These are phyloP conservation scores for Helotiales sp. DNA, from an alignment of 2,329 filamentous ascomycete species.

Conservation along the genomic window DNA sequence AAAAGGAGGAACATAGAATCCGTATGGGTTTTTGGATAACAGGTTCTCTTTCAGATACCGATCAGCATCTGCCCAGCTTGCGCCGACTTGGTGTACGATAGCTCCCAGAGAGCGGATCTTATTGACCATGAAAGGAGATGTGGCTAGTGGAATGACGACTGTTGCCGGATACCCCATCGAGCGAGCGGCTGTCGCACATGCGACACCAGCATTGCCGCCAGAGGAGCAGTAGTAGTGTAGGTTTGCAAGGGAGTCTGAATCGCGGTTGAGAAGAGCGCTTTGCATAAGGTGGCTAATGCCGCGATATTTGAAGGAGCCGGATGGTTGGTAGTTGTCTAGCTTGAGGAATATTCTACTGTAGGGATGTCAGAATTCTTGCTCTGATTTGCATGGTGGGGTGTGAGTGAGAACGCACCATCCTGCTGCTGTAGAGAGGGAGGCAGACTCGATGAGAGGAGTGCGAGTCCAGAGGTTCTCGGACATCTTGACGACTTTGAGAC, in stretches of 20 bases:
- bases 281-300: conserved; percentile 76
- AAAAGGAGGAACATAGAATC: conserved; percentile 72
- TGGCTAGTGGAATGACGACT: conserved; percentile 72
- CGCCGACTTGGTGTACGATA: conserved; percentile 70
- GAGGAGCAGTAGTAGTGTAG: conserved; percentile 67
- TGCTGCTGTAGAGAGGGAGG: conserved; percentile 34
- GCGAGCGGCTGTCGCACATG: conserved; percentile 74
- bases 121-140: conserved; percentile 70
- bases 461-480: conserved; percentile 33
- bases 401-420: conserved; percentile 34
- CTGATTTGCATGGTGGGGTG: neutral
- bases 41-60: conserved; percentile 64
- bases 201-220: conserved; percentile 85
- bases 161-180: conserved; percentile 70
- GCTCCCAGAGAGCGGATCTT: conserved; percentile 73
- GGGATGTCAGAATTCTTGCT: conserved; percentile 6
- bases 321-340: conserved; percentile 82
- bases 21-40: conserved; percentile 52
- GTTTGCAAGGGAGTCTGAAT: neutral
- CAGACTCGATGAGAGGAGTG: conserved; percentile 37
- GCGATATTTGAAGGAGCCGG: conserved; percentile 83
- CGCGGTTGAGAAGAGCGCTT: conserved; percentile 44
- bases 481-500: conserved; percentile 14
- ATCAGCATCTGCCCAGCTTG: conserved; percentile 73
- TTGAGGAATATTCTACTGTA: conserved; percentile 73